Evolutionary conservation across 441 rosid species (phyloP), one percentile per base, ranked within the genome.

Genomic region (Aleurites moluccanus): DNA sequence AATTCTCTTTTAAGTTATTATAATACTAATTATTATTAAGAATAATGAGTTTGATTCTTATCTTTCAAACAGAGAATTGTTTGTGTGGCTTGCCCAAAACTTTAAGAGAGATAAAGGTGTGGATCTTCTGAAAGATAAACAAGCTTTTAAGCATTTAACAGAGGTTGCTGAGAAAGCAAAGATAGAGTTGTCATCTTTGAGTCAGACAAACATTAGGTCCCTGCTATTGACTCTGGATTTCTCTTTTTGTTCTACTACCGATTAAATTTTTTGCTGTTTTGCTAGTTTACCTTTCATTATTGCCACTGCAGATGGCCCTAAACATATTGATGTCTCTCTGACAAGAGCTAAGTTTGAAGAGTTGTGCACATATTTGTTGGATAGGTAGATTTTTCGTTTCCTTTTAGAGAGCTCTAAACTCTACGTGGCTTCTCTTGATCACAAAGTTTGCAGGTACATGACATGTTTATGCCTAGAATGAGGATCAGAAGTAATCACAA

Each of bases 101-200:
- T 95, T 95, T 69, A 92, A 89, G 92, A 91, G 85, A 70, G 86
- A 93, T 78, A 97, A 95, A 81, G 98, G 97, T 30, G 87, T 95
- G n/a, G 91, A 95, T 82, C 96, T 95, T 78, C 53, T 92, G 80
- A 93, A 93, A 86, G 99, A 95, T 84, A 95, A 93, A 60, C 99
- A 95, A 85, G 98, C 99, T 33, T 95, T 95, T 76, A 97, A 93
- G 84, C 85, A 98, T 61, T 80, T 92, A 57, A 95, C 96, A 2
- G 99, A 95, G 84, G 86, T 95, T 40, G 98, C 99, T 9, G 99
- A 95, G 88, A 95, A 95, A 79, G 99, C 99, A 45, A 95, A 95
- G 73, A 92, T 95, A 86, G 98, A 95, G 85, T 88, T 95, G 40
- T 95, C 99, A n/a, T 84, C 99, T 47, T 78, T 95, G 80, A 86